These are phyloP conservation scores for Colletotrichum tabaci DNA, from an alignment of 2,329 filamentous ascomycete genomes.

Conservation along the genomic window DNA sequence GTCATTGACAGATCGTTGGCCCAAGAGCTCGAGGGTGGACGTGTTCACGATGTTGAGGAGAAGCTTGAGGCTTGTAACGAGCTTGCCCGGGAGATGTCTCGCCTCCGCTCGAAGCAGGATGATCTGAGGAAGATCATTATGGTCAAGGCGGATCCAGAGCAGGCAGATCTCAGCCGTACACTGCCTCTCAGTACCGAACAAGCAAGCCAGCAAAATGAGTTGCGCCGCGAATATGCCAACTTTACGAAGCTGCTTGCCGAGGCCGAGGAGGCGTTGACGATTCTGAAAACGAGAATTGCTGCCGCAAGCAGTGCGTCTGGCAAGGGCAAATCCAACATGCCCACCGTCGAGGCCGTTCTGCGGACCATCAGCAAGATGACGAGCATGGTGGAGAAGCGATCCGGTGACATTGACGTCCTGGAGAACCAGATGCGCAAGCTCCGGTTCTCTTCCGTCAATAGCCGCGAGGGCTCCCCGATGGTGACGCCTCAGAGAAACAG, in stretches of 20 bases:
- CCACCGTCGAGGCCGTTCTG: constrained; percentile 92
- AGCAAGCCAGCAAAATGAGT: constrained; percentile 84
- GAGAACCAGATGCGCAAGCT: constrained; percentile 88
- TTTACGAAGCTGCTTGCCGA: constrained; percentile 83
- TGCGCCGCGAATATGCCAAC: constrained; percentile 81
- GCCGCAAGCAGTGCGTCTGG: constrained; percentile 66
- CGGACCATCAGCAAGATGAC: constrained; percentile 96
- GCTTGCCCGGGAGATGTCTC: constrained; percentile 78
- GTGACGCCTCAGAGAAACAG: constrained; percentile 56
- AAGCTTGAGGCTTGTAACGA: constrained; percentile 79
- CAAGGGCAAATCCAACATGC: constrained; percentile 67
- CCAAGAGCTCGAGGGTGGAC: constrained; percentile 75
- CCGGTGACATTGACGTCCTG: constrained; percentile 90
- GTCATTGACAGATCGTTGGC: constrained; percentile 76
- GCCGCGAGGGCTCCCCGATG: constrained; percentile 61
- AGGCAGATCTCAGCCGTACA: constrained; percentile 74
- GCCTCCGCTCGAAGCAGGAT: constrained; percentile 81
- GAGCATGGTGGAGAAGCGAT: constrained; percentile 90
- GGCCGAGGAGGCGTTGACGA: constrained; percentile 83
- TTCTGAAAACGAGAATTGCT: constrained; percentile 85
- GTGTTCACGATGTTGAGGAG: constrained; percentile 76
- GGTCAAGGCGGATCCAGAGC: constrained; percentile 77
- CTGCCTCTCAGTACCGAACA: constrained; percentile 90
- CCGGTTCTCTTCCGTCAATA: constrained; percentile 62
- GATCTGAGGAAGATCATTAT: constrained; percentile 85